phyloP scores from a whole-genome alignment of 139 green algal genomes.

The Coelastrella sp. region DNA sequence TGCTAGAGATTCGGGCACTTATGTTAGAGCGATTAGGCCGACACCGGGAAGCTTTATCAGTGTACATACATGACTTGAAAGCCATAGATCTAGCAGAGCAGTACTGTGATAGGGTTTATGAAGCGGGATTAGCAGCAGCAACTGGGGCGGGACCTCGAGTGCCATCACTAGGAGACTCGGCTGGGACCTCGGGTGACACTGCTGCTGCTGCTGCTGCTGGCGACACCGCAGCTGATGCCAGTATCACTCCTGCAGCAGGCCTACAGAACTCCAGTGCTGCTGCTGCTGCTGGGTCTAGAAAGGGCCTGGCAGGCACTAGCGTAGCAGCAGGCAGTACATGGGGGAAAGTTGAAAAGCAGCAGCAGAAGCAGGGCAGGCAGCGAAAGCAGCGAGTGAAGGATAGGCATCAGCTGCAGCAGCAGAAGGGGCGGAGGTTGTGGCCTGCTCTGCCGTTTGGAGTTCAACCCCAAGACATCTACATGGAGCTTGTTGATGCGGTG shows the following conservation, averaged over 20 bases:
- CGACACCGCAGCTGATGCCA: background rate
- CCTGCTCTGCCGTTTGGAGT: constrained; percentile 27
- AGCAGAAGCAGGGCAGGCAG: constrained; percentile 18
- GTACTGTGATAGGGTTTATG: constrained; percentile 80
- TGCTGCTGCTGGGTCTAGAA: background rate
- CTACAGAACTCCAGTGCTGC: background rate
- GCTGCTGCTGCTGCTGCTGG: constrained; percentile 5
- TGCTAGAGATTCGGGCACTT: constrained; percentile 84
- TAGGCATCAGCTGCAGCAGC: constrained; percentile 15
- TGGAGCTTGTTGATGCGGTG: constrained; percentile 49
- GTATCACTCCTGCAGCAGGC: background rate
- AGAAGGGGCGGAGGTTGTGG: background rate
- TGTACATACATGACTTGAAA: constrained; percentile 78
- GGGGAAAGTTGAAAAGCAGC: background rate
- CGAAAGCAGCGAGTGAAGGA: background rate
- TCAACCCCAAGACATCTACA: constrained; percentile 50
- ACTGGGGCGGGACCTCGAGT: background rate
- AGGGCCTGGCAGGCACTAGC: background rate
- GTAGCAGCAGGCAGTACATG: background rate
- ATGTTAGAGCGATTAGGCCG: constrained; percentile 84
- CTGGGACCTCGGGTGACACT: background rate
- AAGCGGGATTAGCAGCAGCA: constrained; percentile 18
- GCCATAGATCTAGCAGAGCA: constrained; percentile 70
- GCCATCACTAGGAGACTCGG: background rate
- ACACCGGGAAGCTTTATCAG: constrained; percentile 79